Evolutionary conservation across 1,284 basidiomycete species (phyloP).

Genomic region (Ceratobasidium papillatum): DNA sequence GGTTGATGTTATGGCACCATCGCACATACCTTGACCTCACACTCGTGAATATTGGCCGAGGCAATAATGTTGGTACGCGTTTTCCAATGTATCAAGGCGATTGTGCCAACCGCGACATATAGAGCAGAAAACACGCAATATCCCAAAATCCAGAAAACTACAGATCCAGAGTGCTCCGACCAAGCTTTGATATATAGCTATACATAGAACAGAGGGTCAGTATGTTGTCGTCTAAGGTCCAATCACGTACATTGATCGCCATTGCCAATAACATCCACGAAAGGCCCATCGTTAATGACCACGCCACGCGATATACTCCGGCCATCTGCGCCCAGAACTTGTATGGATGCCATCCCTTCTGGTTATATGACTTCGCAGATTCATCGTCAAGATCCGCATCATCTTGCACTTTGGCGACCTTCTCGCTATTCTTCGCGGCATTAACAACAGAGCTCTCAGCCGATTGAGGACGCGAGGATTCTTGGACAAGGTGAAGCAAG

Average conservation of each 20-base stretch:
- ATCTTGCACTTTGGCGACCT: not conserved
- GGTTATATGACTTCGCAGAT: not conserved
- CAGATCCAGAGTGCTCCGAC: not conserved
- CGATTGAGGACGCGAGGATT: not conserved
- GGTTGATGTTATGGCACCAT: not conserved
- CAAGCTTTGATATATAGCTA: conserved; percentile 12
- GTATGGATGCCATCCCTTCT: conserved; percentile 13
- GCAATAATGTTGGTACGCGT: not conserved
- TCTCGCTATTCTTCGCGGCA: not conserved
- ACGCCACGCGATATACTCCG: not conserved
- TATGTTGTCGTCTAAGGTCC: not conserved
- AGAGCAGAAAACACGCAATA: not conserved
- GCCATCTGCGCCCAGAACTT: conserved; percentile 10
- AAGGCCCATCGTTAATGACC: not conserved
- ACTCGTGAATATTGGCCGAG: conserved; percentile 2
- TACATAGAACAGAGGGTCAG: not conserved
- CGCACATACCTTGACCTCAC: not conserved
- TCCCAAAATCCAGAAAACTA: not conserved
- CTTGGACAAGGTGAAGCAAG: conserved; percentile 3
- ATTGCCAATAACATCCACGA: not conserved
- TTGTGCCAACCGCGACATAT: not conserved
- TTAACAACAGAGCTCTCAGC: not conserved
- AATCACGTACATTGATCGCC: not conserved
- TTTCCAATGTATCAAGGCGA: not conserved
- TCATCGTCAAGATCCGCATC: not conserved